Conservation (phyloP, 345 rosid genomes). For the Durio zibethinus region DNA sequence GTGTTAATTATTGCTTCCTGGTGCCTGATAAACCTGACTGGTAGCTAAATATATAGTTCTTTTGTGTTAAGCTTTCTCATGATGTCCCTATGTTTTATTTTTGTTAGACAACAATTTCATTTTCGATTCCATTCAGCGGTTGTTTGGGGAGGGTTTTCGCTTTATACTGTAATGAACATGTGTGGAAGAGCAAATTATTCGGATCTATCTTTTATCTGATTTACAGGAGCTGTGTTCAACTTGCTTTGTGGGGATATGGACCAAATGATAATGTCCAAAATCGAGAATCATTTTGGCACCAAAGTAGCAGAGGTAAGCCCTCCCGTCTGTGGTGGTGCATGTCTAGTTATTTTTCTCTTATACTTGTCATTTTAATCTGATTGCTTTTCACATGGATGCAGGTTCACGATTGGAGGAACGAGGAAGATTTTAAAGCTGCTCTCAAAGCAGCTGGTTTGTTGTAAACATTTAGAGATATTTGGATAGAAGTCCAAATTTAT, state of each 20-base stretch:
- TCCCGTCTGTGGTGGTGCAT: neutral
- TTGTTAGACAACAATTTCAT: neutral
- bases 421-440: conserved; percentile 49
- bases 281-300: conserved; percentile 59
- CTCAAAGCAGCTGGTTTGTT: conserved; percentile 52
- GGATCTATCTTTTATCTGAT: conserved; percentile 2
- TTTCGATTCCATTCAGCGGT: neutral
- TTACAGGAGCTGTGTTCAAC: conserved; percentile 86
- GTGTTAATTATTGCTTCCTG: neutral
- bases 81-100: neutral
- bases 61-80: neutral
- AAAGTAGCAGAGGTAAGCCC: conserved; percentile 46
- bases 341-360: neutral
- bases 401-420: conserved; percentile 46
- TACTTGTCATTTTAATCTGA: neutral
- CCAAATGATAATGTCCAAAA: conserved; percentile 53
- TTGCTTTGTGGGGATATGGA: conserved; percentile 54
- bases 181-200: neutral
- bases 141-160: neutral
- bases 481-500: too few relatives aligned
- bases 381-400: conserved; percentile 20
- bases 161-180: neutral
- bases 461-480: too few relatives aligned
- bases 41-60: neutral
- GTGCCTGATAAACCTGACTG: neutral